Percentiles rank a stretch among this genome's conserved stretches.
phyloP scores from a whole-genome alignment of 371 early-diverging fungal genomes.

The Mucor velutinosus region DNA sequence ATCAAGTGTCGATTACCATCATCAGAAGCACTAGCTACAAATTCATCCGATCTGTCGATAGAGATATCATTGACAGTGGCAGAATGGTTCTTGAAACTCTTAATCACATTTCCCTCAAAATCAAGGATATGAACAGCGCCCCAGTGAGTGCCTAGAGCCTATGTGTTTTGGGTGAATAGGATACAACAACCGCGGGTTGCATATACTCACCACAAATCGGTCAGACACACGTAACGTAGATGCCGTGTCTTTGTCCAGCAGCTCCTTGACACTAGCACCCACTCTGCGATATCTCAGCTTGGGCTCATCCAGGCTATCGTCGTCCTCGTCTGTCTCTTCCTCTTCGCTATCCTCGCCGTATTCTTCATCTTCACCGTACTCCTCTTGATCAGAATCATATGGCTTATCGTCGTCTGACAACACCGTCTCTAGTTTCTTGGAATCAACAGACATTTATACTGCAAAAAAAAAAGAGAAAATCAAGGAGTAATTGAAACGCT shows the following conservation, averaged over 20 bases:
- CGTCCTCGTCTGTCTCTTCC: slow-evolving; percentile 53
- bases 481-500: background rate
- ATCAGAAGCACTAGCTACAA: slow-evolving; percentile 88
- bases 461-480: slow-evolving; percentile 5
- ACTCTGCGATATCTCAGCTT: slow-evolving; percentile 88
- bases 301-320: slow-evolving; percentile 83
- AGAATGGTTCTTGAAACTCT: slow-evolving; percentile 73
- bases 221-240: slow-evolving; percentile 77
- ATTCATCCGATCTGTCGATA: slow-evolving; percentile 86
- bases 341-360: slow-evolving; percentile 47
- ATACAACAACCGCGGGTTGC: no score
- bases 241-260: slow-evolving; percentile 87
- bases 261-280: slow-evolving; percentile 69
- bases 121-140: slow-evolving; percentile 91
- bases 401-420: background rate
- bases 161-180: background rate
- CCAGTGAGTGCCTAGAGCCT: slow-evolving; percentile 96
- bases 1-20: slow-evolving; percentile 67
- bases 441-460: slow-evolving; percentile 1
- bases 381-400: slow-evolving; percentile 24
- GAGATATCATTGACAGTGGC: slow-evolving; percentile 86
- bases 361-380: slow-evolving; percentile 30
- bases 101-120: slow-evolving; percentile 87
- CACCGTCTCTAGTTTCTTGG: slow-evolving; percentile 1
- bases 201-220: slow-evolving; percentile 73